phyloP scores from a whole-genome alignment of 164 flowering plant species.

The Stephania yunnanensis region DNA sequence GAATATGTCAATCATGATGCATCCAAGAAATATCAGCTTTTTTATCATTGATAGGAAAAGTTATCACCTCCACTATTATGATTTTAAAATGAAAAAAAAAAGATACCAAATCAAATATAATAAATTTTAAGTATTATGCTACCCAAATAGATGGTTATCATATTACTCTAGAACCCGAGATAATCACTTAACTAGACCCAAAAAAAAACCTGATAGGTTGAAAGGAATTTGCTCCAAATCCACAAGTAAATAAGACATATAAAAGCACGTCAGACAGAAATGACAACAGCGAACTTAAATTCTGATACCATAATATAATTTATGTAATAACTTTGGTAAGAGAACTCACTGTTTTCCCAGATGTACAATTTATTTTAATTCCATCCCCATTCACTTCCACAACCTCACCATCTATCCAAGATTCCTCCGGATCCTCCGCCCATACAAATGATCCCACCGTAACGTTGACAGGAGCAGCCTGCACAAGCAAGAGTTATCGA shows the following conservation, averaged over 20 bases:
- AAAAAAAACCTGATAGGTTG: too few relatives aligned
- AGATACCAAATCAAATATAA: too few relatives aligned
- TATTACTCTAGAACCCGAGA: too few relatives aligned
- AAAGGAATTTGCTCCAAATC: neutral
- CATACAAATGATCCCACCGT: constrained; percentile 71
- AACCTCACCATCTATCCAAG: constrained; percentile 90
- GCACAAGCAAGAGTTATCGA: constrained; percentile 12
- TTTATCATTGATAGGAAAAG: too few relatives aligned
- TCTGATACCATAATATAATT: neutral
- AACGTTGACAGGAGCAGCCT: constrained; percentile 43
- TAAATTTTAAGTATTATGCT: too few relatives aligned
- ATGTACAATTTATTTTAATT: constrained; percentile 41
- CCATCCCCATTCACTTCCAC: constrained; percentile 54
- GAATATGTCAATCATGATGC: too few relatives aligned
- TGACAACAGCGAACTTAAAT: neutral
- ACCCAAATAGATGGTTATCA: too few relatives aligned
- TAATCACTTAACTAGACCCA: too few relatives aligned
- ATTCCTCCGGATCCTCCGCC: constrained; percentile 74
- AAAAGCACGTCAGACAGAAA: neutral
- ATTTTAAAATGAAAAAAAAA: too few relatives aligned
- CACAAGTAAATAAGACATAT: neutral
- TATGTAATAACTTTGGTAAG: neutral
- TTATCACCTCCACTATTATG: too few relatives aligned
- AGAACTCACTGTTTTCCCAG: constrained; percentile 57
- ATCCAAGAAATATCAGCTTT: too few relatives aligned